Evolutionary conservation across 345 rosid species (phyloP).

Genomic region (Moricandia moricandioides): DNA sequence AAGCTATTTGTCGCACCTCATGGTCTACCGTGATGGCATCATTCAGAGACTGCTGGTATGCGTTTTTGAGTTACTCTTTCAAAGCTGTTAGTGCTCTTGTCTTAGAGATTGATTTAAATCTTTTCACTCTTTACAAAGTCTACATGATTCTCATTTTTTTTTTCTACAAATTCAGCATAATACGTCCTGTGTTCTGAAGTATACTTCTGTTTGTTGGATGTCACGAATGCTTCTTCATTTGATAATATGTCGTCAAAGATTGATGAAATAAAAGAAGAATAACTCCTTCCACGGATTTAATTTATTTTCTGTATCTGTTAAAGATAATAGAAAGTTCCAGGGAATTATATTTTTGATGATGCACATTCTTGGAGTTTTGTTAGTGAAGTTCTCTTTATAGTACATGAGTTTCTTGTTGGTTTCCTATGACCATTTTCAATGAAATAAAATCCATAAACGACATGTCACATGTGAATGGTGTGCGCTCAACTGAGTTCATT

Average conservation of each 20-base stretch:
- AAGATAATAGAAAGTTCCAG: too few species aligned
- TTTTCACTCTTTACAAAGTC: not conserved
- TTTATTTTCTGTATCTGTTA: too few species aligned
- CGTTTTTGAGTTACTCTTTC: conserved; percentile 14
- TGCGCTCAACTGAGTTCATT: conserved; percentile 13
- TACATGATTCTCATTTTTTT: not conserved
- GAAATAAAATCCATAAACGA: not conserved
- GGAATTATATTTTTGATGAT: too few species aligned
- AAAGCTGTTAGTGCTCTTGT: too few species aligned
- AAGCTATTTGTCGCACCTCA: conserved; percentile 81
- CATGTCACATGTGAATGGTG: not conserved
- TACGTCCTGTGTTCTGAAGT: not conserved
- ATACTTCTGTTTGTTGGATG: not conserved
- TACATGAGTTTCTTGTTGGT: conserved; percentile 8
- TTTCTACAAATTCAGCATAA: not conserved
- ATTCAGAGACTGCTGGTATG: conserved; percentile 77
- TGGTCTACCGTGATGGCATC: conserved; percentile 62
- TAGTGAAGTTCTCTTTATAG: not conserved
- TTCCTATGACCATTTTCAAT: not conserved
- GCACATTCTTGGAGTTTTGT: too few species aligned
- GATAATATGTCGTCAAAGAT: too few species aligned
- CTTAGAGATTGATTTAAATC: too few species aligned
- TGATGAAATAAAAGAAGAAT: too few species aligned
- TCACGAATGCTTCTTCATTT: not conserved
- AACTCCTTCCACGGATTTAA: too few species aligned